Evolutionary conservation across 495 filamentous ascomycete genomes (phyloP).

Genomic region (Aspergillus leporis): DNA sequence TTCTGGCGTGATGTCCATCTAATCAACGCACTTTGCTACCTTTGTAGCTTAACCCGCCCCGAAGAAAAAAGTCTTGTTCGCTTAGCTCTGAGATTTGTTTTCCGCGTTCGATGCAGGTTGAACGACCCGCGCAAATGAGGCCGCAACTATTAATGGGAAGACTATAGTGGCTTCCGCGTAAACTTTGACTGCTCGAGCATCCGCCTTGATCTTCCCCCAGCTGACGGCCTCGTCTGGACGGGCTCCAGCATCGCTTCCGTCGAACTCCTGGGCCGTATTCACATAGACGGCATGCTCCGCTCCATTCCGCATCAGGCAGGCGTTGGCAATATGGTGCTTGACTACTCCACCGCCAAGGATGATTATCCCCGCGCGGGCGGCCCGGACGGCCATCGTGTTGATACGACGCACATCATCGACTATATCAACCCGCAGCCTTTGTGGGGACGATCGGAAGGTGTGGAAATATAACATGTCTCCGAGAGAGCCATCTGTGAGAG

Average conservation of each 20-base stretch:
- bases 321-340: constrained; percentile 98
- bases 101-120: constrained; percentile 12
- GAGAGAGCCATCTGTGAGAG: constrained; percentile 88
- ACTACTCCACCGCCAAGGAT: constrained; percentile 90
- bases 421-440: constrained; percentile 79
- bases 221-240: constrained; percentile 95
- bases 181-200: constrained; percentile 86
- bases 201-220: constrained; percentile 96
- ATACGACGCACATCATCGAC: constrained; percentile 85
- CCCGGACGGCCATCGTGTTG: constrained; percentile 84
- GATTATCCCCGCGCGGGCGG: constrained; percentile 86
- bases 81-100: constrained; percentile 14
- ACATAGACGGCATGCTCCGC: constrained; percentile 96
- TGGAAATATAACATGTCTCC: constrained; percentile 99
- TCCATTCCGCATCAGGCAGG: constrained; percentile 93
- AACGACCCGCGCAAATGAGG: constrained; percentile 70
- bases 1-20: not conserved
- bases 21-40: not conserved
- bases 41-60: not conserved
- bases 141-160: constrained; percentile 93
- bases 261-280: constrained; percentile 95
- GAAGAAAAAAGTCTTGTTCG: not conserved
- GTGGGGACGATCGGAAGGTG: constrained; percentile 81
- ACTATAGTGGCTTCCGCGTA: constrained; percentile 90
- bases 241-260: constrained; percentile 94